Evolutionary conservation across 768 basidiomycete species (phyloP).

Genomic region (Russula sp.): DNA sequence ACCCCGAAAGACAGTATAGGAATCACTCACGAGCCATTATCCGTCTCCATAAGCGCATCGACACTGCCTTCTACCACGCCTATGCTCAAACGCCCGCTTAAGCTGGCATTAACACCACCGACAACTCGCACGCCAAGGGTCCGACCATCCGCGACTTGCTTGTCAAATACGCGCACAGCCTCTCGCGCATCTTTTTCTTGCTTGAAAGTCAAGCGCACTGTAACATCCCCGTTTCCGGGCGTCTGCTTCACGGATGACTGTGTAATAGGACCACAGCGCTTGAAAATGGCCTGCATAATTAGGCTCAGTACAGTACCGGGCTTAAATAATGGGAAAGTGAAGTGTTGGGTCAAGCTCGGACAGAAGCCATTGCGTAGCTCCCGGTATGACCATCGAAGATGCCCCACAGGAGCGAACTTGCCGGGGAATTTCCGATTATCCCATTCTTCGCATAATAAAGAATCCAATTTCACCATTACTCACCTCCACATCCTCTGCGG

Average conservation of each 20-base stretch:
- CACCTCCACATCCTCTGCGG: constrained; percentile 31
- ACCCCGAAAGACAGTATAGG: background rate
- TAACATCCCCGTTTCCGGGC: constrained; percentile 23
- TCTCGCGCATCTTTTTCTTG: constrained; percentile 29
- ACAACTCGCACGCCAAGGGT: constrained; percentile 29
- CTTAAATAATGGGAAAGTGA: background rate
- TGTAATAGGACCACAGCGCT: constrained; percentile 30
- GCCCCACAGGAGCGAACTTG: background rate
- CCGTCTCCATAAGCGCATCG: constrained; percentile 26
- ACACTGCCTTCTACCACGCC: constrained; percentile 28
- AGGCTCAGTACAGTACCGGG: constrained; percentile 1
- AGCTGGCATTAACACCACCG: constrained; percentile 30
- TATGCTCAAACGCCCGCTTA: constrained; percentile 30
- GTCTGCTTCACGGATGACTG: constrained; percentile 26
- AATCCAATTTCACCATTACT: background rate
- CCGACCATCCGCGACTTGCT: constrained; percentile 31
- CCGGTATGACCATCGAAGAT: background rate
- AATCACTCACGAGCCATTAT: constrained; percentile 27
- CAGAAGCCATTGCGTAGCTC: background rate
- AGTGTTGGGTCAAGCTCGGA: background rate
- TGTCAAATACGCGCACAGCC: constrained; percentile 27
- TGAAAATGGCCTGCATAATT: constrained; percentile 29
- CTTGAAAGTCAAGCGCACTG: constrained; percentile 31
- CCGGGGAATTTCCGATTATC: background rate
- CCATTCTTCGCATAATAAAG: background rate